A percentile compares a stretch with the other conserved stretches of the same genome.
Evolutionary conservation across 2,329 filamentous ascomycete genomes (phyloP).

Genomic region (Ceratocystis eucalypticola): DNA sequence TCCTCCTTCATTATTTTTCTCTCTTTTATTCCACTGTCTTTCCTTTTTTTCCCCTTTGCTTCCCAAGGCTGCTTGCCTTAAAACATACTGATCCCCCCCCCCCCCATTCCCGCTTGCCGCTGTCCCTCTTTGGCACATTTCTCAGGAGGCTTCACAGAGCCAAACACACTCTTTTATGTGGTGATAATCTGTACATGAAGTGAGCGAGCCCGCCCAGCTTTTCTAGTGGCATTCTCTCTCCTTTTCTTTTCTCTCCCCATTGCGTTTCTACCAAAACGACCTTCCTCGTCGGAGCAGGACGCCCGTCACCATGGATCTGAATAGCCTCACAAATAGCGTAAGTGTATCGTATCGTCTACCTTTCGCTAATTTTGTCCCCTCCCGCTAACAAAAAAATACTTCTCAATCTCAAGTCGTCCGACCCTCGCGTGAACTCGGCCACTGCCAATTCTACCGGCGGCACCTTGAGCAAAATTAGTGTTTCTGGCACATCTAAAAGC

Average conservation of each 20-base stretch:
- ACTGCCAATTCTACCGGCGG: slow-evolving; percentile 30
- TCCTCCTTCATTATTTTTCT: background rate
- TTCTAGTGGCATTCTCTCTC: background rate
- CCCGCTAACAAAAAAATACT: background rate
- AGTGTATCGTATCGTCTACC: background rate
- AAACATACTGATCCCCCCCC: background rate
- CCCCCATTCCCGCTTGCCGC: background rate
- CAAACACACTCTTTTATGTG: slow-evolving; percentile 1
- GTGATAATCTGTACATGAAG: background rate
- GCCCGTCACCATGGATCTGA: slow-evolving; percentile 6
- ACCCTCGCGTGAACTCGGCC: slow-evolving; percentile 33
- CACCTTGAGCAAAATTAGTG: slow-evolving; percentile 27
- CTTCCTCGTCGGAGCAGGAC: background rate
- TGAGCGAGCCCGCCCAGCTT: background rate
- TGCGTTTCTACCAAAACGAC: background rate
- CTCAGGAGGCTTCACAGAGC: background rate
- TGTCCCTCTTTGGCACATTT: background rate
- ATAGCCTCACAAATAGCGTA: slow-evolving; percentile 13
- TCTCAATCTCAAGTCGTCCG: slow-evolving; percentile 22
- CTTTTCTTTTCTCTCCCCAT: background rate
- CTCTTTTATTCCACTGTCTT: background rate
- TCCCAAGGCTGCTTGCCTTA: too few relatives aligned
- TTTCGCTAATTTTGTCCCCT: background rate
- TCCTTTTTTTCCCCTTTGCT: background rate
- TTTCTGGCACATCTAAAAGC: slow-evolving; percentile 25